Conservation (phyloP, 2,329 filamentous ascomycete genomes). For the Rutstroemia sp. region DNA sequence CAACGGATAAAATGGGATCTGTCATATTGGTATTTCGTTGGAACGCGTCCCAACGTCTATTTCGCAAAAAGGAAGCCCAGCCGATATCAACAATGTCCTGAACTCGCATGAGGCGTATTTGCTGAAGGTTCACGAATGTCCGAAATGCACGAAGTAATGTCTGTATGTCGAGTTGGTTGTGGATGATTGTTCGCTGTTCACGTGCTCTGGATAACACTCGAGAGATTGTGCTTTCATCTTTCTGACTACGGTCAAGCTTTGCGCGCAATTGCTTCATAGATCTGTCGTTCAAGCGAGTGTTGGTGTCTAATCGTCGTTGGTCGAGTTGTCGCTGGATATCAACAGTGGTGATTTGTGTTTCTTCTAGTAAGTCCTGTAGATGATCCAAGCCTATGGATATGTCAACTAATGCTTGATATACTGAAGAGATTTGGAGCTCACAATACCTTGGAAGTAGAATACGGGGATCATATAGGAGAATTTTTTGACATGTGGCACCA, state of each 20-base stretch:
- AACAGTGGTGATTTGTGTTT: constrained; percentile 1
- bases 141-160: constrained; percentile 20
- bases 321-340: constrained; percentile 7
- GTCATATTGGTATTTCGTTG: constrained; percentile 13
- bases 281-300: constrained; percentile 8
- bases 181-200: constrained; percentile 21
- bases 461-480: constrained; percentile 54
- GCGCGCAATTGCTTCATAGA: constrained; percentile 10
- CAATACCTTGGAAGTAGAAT: constrained; percentile 46
- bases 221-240: constrained; percentile 15
- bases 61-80: constrained; percentile 44
- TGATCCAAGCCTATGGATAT: background rate
- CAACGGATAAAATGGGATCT: constrained; percentile 35
- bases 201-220: constrained; percentile 17
- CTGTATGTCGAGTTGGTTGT: constrained; percentile 15
- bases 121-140: constrained; percentile 52
- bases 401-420: background rate
- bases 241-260: constrained; percentile 7
- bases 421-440: background rate
- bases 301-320: constrained; percentile 1
- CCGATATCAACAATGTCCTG: constrained; percentile 51
- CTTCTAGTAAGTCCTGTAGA: constrained; percentile 7
- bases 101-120: constrained; percentile 56
- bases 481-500: constrained; percentile 48
- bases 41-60: constrained; percentile 16